Base-by-base conservation (phyloP, 768 basidiomycete species). In the Rhodotorula paludigena region DNA sequence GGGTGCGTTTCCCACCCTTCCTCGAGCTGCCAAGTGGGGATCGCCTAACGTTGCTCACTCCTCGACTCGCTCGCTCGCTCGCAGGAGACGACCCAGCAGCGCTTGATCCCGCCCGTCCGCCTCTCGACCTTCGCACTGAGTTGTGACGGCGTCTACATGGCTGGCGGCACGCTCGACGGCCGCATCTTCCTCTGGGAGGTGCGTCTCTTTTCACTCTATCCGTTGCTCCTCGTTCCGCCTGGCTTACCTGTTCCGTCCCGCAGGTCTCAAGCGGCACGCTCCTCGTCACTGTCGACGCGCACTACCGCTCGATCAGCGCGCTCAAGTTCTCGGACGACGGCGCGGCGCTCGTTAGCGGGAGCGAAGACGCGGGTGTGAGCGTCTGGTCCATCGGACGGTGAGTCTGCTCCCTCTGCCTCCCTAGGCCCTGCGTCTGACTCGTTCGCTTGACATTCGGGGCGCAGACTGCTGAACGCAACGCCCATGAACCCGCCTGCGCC, bases 121-220 rank as follows among this genome's bases (percentile, higher is more conserved):
- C 80, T 98, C 52, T 83, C 86, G 33, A 91, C 89, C 73, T 83
- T 96, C 45, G 82, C 88, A 11, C 76, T 90, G 12, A 90, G 93
- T 77, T 81, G 81, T 25, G 81, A 81, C 53, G 92, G 92, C 7
- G 79, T 81, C 42, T 89, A 86, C 73, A 92, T 89, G 74, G 92
- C 89, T 0, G 93, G 89, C 33, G 96, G 92, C 39, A 93, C 92
- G 0, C 78, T 84, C 8, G 87, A 89, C 74, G 96, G 96, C 38
- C 85, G 92, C 59, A 84, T 98, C 74, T 93, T 93, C 76, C 79
- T 99, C 2, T 99, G 96, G 96, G 93, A 97, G 89, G 92, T 87
- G 72, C 74, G 86, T 25, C 83, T 39, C n/a, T n/a, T n/a, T n/a
- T n/a, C n/a, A n/a, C n/a, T n/a, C n/a, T n/a, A 64, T 73, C 32